Evolutionary conservation across 139 green algal species (phyloP).

Genomic region (Auxenochlorella protothecoides): DNA sequence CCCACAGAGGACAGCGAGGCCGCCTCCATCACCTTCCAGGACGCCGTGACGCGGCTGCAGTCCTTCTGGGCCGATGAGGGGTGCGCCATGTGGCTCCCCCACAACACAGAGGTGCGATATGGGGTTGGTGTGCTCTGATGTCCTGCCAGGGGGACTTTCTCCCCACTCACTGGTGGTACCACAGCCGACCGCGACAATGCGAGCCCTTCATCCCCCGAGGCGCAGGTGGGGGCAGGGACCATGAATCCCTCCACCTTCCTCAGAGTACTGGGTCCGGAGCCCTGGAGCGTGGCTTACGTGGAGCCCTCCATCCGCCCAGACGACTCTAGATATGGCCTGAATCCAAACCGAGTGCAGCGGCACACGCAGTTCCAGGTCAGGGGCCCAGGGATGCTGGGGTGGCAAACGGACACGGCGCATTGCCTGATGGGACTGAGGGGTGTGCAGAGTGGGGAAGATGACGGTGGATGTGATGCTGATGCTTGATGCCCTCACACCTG

Average conservation of each 20-base stretch:
- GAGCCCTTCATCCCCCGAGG: not conserved
- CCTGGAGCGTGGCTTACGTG: slow-evolving; percentile 87
- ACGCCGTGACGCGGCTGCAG: slow-evolving; percentile 79
- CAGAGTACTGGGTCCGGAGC: slow-evolving; percentile 81
- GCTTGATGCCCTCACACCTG: not conserved
- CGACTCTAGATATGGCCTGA: slow-evolving; percentile 94
- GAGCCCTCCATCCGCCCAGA: slow-evolving; percentile 94
- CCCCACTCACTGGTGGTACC: too few species aligned
- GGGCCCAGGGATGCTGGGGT: too few species aligned
- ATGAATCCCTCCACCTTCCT: slow-evolving; percentile 99
- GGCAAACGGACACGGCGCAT: too few species aligned
- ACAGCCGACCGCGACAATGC: too few species aligned
- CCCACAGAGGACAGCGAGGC: too few species aligned
- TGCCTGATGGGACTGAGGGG: too few species aligned
- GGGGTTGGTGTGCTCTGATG: too few species aligned
- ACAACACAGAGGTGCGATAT: slow-evolving; percentile 85
- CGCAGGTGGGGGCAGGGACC: slow-evolving; percentile 85
- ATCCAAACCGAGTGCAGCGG: slow-evolving; percentile 94
- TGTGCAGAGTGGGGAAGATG: not conserved
- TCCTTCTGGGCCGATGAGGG: slow-evolving; percentile 79
- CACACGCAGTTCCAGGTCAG: slow-evolving; percentile 95
- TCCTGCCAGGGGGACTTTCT: too few species aligned
- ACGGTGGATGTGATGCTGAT: not conserved
- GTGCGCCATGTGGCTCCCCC: slow-evolving; percentile 84
- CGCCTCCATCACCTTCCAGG: slow-evolving; percentile 66